These are phyloP conservation scores for Tolypocladium ophioglossoides DNA, from an alignment of 2,329 filamentous ascomycete genomes.

Conservation along the genomic window DNA sequence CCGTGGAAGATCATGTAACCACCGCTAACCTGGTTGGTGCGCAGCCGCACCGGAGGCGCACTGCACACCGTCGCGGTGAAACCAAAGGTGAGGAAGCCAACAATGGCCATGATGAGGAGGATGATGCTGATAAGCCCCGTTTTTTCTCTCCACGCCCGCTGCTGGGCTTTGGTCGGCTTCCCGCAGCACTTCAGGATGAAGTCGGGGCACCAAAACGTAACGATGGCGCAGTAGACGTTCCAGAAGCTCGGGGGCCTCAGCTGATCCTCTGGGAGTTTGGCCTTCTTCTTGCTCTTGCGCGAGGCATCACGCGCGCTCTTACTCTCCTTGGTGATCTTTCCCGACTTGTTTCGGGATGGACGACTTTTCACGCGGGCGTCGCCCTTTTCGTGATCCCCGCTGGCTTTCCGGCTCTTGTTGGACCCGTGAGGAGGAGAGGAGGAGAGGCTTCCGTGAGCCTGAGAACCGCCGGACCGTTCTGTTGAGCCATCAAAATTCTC, in stretches of 20 bases:
- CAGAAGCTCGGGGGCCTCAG: conserved; percentile 76
- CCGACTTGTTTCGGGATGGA: conserved; percentile 36
- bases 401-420: conserved; percentile 22
- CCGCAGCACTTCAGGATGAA: conserved; percentile 78
- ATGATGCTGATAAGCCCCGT: conserved; percentile 96
- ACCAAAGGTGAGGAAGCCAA: conserved; percentile 93
- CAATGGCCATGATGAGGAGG: conserved; percentile 71
- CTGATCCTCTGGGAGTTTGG: conserved; percentile 45
- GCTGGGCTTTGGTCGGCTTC: conserved; percentile 74
- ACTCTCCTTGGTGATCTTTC: conserved; percentile 53
- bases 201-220: conserved; percentile 92
- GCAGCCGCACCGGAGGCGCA: conserved; percentile 58
- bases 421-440: conserved; percentile 30
- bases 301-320: conserved; percentile 29
- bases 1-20: conserved; percentile 98
- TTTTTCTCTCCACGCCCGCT: conserved; percentile 94
- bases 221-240: conserved; percentile 87
- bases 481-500: conserved; percentile 65
- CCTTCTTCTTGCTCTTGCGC: conserved; percentile 27
- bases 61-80: conserved; percentile 87
- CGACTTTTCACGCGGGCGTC: conserved; percentile 14
- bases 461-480: conserved; percentile 36
- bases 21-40: conserved; percentile 66
- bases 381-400: conserved; percentile 22
- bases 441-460: conserved; percentile 34